phyloP scores from a whole-genome alignment of 352 stramenopile species.

The Phytophthora hibernalis region DNA sequence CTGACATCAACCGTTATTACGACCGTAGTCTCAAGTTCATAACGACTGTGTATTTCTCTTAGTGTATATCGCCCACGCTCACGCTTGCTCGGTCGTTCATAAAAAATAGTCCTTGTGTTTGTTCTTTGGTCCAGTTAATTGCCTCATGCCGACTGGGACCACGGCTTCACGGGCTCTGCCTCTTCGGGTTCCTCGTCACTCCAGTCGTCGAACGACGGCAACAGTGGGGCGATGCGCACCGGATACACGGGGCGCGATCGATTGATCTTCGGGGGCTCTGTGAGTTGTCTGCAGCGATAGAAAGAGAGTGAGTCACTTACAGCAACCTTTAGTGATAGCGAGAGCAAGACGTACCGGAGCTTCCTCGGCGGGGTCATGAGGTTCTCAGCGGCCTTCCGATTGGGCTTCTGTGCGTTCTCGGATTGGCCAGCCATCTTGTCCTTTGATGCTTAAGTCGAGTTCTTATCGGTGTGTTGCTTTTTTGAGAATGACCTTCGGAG shows the following conservation, averaged over 20 bases:
- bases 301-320: slow-evolving; percentile 25
- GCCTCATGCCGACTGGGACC: slow-evolving; percentile 33
- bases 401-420: slow-evolving; percentile 7
- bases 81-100: slow-evolving; percentile 24
- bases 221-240: slow-evolving; percentile 24
- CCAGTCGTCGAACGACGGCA: slow-evolving; percentile 36
- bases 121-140: background rate
- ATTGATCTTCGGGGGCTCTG: slow-evolving; percentile 34
- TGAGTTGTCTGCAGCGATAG: slow-evolving; percentile 12
- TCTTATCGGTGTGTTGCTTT: slow-evolving; percentile 34
- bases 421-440: slow-evolving; percentile 31
- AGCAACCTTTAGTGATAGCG: background rate
- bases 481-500: slow-evolving; percentile 32
- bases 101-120: slow-evolving; percentile 17
- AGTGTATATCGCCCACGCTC: slow-evolving; percentile 12
- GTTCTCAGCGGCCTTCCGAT: background rate
- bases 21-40: slow-evolving; percentile 23
- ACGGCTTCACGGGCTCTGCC: slow-evolving; percentile 17
- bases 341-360: slow-evolving; percentile 18
- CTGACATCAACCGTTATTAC: slow-evolving; percentile 1
- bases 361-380: slow-evolving; percentile 28
- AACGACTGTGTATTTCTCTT: slow-evolving; percentile 21
- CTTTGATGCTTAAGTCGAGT: slow-evolving; percentile 7
- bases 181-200: slow-evolving; percentile 19
- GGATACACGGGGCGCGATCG: slow-evolving; percentile 26